A percentile compares a stretch with the other conserved stretches of the same genome.
phyloP scores from a whole-genome alignment of 2,329 filamentous ascomycete species.

The Chrysoporthe austroafricana region DNA sequence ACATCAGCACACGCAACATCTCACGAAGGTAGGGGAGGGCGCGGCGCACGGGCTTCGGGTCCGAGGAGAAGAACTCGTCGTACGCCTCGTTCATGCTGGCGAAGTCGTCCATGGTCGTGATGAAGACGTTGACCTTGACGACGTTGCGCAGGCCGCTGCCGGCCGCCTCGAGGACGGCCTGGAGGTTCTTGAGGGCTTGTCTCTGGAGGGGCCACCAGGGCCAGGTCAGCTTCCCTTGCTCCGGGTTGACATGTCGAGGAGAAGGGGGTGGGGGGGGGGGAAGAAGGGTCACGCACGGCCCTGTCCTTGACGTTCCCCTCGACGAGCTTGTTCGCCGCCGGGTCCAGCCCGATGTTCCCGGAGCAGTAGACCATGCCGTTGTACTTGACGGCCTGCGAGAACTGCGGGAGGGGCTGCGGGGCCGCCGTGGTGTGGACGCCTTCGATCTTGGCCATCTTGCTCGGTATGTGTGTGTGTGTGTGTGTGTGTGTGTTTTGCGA shows the following conservation, averaged over 20 bases:
- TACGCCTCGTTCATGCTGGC: conserved; percentile 61
- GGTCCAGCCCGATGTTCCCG: conserved; percentile 63
- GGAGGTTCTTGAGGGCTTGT: conserved; percentile 62
- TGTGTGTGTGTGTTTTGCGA: too few relatives aligned
- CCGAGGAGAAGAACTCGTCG: conserved; percentile 49
- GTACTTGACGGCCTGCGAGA: conserved; percentile 64
- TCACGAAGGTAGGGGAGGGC: conserved; percentile 40
- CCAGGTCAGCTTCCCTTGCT: conserved; percentile 17
- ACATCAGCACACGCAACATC: neutral
- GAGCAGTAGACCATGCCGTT: conserved; percentile 75
- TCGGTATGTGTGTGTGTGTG: neutral
- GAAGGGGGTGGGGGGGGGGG: neutral
- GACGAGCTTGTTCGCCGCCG: conserved; percentile 55
- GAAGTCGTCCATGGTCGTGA: conserved; percentile 69
- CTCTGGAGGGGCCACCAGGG: conserved; percentile 40
- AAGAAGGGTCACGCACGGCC: conserved; percentile 43
- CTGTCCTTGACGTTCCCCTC: conserved; percentile 60
- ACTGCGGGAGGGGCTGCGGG: conserved; percentile 57
- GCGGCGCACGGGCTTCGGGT: conserved; percentile 52
- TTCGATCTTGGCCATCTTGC: conserved; percentile 30
- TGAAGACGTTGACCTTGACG: conserved; percentile 70
- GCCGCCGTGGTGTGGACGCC: conserved; percentile 51
- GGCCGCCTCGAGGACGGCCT: conserved; percentile 61
- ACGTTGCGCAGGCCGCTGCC: conserved; percentile 63
- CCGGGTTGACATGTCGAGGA: too few relatives aligned